Evolutionary conservation across 129 eudicot species (phyloP), one percentile per base, ranked within the genome.

Genomic region (Pseudognaphalium luteoalbum): DNA sequence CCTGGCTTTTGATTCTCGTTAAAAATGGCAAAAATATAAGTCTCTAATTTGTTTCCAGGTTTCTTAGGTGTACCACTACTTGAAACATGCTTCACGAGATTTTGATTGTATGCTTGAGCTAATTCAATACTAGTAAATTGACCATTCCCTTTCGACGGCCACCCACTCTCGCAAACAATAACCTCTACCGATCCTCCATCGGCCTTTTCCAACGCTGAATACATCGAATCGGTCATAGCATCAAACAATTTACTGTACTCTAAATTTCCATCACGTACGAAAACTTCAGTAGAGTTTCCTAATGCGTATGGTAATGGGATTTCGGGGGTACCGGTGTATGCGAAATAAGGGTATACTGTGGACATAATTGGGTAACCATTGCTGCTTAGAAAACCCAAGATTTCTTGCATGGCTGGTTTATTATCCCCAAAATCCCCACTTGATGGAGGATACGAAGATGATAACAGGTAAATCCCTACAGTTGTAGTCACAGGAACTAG

Each of bases 151-250:
- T 78, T 29, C 2, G 84, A 83, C 0, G 87, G 85, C 87, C 90
- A 86, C 70, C 85, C 87, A 19, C 66, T 86, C 85, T 86, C 89
- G 2, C 85, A 78, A 7, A 86, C 29, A 60, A 82, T 77, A 10
- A 86, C 29, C n/a, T 82, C 77, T 5, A 86, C 75, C 3, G 75
- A 60, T 0, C 52, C 17, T 44, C 52, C 85, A 15, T 65, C 73
- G 0, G 68, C 29, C 77, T 80, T 83, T 17, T 86, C 85, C 22
- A 86, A 17, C 11, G 85, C 87, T 22, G 68, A 57, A 54, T 79
- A 71, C 39, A 80, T 61, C 7, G 60, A 72, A 66, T 86, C 90
- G 7, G 77, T 75, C 65, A 69, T 83, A 0, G 83, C 85, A 44
- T 83, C 87, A 47, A 86, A 80, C 51, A 83, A 17, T 30, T 80